Evolutionary conservation across 441 rosid genomes (phyloP), one percentile per base, ranked within the genome.

Genomic region (Aleurites moluccanus): DNA sequence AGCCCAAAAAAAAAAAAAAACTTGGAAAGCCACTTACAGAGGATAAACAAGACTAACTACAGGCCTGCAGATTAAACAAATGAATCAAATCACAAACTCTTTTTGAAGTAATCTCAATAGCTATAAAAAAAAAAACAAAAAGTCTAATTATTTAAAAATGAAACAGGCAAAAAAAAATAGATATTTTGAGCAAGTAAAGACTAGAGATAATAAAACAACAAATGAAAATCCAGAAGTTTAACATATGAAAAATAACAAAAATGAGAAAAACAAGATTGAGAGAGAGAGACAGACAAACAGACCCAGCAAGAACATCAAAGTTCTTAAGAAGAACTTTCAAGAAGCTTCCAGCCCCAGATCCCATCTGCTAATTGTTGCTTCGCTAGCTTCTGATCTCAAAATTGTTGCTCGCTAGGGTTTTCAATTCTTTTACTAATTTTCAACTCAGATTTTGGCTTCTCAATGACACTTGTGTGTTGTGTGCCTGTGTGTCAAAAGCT

Each of bases 271-370:
- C n/a, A n/a, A n/a, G n/a, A n/a, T n/a, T n/a, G n/a, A n/a, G n/a
- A n/a, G n/a, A n/a, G n/a, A n/a, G n/a, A n/a, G n/a, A n/a, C n/a
- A n/a, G 67, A 67, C 62, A 20, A 38, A 52, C 75, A 23, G 78
- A 92, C 99, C 94, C 90, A 80, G 98, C 96, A 87, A 95, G 95
- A 86, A 93, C 91, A 85, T 95, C 98, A 53, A 92, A 89, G 91
- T 93, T 95, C 74, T 87, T 85, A 52, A 95, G 85, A 71, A 92
- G 72, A 78, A 95, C 91, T 81, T 90, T 91, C 67, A 95, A 56
- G 75, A 95, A 91, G 81, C 78, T 88, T 83, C 89, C 95, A 72
- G 85, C 85, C 44, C 93, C 95, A 84, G 65, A 78, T 78, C 81
- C 81, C 81, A 78, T 78, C 53, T 38, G 40, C 40, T 38, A 38